Conservation (phyloP, 257 asterid genomes). For the Lantana camara region DNA sequence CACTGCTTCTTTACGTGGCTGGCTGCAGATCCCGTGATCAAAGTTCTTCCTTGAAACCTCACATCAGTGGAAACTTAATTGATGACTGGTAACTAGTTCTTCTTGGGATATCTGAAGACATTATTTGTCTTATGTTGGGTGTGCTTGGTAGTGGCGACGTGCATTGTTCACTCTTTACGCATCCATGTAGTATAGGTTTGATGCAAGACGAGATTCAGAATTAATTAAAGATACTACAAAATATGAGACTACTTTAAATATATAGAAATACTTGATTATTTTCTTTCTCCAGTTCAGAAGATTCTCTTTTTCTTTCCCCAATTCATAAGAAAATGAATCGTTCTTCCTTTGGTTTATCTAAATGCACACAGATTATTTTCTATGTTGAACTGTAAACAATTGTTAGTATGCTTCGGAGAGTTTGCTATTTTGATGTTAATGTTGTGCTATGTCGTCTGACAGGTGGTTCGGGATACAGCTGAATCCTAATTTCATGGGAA, state of each 20-base stretch:
- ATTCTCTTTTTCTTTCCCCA: background rate
- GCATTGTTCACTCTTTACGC: conserved; percentile 4
- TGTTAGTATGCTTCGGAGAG: conserved; percentile 9
- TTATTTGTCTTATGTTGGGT: background rate
- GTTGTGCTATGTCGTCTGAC: conserved; percentile 28
- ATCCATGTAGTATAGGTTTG: background rate
- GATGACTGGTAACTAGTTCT: conserved; percentile 72
- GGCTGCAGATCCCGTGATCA: conserved; percentile 62
- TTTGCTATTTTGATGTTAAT: conserved; percentile 30
- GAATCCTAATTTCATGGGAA: conserved; percentile 90
- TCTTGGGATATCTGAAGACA: background rate
- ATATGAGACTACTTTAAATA: background rate
- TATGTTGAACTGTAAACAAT: conserved; percentile 16
- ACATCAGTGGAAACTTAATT: conserved; percentile 73
- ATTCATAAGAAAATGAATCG: background rate
- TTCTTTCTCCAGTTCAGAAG: too few relatives aligned
- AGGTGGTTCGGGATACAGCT: conserved; percentile 99
- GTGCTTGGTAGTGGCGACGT: conserved; percentile 15
- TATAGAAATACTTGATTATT: background rate
- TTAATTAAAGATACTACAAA: background rate
- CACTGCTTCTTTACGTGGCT: conserved; percentile 62
- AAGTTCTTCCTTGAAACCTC: conserved; percentile 90
- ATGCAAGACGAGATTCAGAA: background rate
- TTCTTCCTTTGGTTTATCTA: conserved; percentile 13
- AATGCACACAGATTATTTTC: conserved; percentile 12